Conservation (phyloP, 179 eudicot genomes). For the Amaranthus tricolor region DNA sequence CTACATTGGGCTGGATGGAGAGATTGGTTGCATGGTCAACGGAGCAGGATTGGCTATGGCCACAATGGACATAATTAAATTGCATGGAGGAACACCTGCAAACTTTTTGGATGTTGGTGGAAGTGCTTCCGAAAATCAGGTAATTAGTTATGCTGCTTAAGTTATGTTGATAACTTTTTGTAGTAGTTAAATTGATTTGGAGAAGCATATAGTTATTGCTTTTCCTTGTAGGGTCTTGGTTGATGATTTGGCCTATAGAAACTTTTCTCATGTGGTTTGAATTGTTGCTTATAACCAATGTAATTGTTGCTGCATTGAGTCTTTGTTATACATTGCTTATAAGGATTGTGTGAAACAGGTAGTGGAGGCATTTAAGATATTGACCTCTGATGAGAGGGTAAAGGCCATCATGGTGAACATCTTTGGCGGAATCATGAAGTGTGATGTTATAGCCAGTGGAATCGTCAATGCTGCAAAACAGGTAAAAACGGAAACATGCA, state of each 20-base stretch:
- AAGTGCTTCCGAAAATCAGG: constrained; percentile 96
- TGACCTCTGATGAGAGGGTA: constrained; percentile 96
- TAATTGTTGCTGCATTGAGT: background rate
- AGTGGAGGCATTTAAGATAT: constrained; percentile 93
- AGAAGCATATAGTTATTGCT: background rate
- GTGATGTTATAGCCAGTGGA: constrained; percentile 96
- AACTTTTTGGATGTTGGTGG: constrained; percentile 98
- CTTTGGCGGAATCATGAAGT: constrained; percentile 98
- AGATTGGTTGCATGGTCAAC: constrained; percentile 98
- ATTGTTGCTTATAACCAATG: background rate
- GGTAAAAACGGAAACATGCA: constrained; percentile 29
- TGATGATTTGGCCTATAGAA: background rate
- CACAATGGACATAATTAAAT: constrained; percentile 95
- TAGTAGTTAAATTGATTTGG: no score
- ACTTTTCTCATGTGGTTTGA: background rate
- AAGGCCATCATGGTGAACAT: constrained; percentile 95
- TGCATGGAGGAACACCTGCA: constrained; percentile 98
- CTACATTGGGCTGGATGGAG: constrained; percentile 97
- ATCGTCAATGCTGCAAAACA: constrained; percentile 96
- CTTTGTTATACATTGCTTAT: background rate
- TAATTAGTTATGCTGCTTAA: constrained; percentile 7
- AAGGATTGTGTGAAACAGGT: constrained; percentile 44
- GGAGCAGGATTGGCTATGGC: constrained; percentile 99
- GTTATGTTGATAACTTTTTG: background rate
- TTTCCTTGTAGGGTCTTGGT: background rate